A percentile compares a stretch with the other conserved stretches of the same genome.
Conservation (phyloP, 2,329 filamentous ascomycete species). For the Paraphoma sp. region DNA sequence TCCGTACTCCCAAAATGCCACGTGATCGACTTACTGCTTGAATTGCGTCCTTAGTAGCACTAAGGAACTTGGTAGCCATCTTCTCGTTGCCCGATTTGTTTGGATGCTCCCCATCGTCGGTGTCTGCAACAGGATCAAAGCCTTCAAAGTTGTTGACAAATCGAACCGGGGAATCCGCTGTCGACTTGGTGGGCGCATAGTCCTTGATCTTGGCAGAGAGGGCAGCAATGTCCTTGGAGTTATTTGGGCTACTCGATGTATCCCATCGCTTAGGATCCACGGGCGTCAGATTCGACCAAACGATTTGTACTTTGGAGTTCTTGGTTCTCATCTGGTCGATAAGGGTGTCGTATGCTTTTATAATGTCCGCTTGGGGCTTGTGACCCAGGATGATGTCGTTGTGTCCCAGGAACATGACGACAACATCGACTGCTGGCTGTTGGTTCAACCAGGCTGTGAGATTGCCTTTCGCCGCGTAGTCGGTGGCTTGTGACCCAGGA, state of each 20-base stretch:
- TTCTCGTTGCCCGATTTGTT: slow-evolving; percentile 39
- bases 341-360: slow-evolving; percentile 48
- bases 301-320: slow-evolving; percentile 50
- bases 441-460: slow-evolving; percentile 49
- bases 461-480: slow-evolving; percentile 48
- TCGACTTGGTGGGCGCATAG: slow-evolving; percentile 30
- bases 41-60: slow-evolving; percentile 25
- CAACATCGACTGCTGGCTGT: slow-evolving; percentile 49
- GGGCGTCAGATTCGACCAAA: slow-evolving; percentile 44
- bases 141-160: slow-evolving; percentile 39
- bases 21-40: slow-evolving; percentile 13
- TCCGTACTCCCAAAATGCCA: slow-evolving; percentile 1
- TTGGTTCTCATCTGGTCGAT: slow-evolving; percentile 52
- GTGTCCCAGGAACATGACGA: slow-evolving; percentile 56
- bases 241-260: slow-evolving; percentile 12
- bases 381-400: slow-evolving; percentile 52
- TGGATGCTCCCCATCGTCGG: slow-evolving; percentile 44
- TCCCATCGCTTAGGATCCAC: slow-evolving; percentile 34
- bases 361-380: slow-evolving; percentile 38
- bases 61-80: slow-evolving; percentile 36
- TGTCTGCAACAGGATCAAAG: slow-evolving; percentile 39
- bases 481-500: slow-evolving; percentile 49
- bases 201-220: slow-evolving; percentile 4
- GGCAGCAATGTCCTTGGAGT: slow-evolving; percentile 15
- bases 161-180: slow-evolving; percentile 27